Conservation (phyloP, 306 rosid genomes). For the Glycine soja region DNA sequence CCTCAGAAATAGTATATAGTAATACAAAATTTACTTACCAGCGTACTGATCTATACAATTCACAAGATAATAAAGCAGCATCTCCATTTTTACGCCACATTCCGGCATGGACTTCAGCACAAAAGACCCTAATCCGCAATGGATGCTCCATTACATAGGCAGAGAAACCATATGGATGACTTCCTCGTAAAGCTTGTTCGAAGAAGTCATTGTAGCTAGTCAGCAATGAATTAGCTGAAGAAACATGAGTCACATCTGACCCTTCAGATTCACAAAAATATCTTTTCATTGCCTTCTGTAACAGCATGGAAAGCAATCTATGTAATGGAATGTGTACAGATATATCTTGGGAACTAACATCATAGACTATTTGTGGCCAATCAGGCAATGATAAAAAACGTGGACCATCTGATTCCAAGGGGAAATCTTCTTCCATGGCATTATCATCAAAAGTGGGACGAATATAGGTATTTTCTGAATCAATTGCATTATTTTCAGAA, state of each 20-base stretch:
- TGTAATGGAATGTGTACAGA: constrained; percentile 91
- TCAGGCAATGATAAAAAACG: constrained; percentile 70
- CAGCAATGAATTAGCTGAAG: constrained; percentile 51
- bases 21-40: constrained; percentile 68
- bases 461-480: constrained; percentile 47
- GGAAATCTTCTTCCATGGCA: constrained; percentile 70
- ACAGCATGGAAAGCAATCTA: constrained; percentile 84
- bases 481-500: constrained; percentile 56
- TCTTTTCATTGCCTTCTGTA: constrained; percentile 75
- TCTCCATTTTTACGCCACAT: constrained; percentile 98
- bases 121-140: constrained; percentile 87
- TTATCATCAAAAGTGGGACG: constrained; percentile 52
- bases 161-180: constrained; percentile 94
- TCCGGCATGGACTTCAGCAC: constrained; percentile 96
- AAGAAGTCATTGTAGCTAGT: constrained; percentile 68
- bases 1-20: constrained; percentile 38
- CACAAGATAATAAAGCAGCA: constrained; percentile 78
- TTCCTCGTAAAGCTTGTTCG: constrained; percentile 74
- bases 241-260: constrained; percentile 51
- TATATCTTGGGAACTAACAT: constrained; percentile 87
- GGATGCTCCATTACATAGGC: constrained; percentile 96
- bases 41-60: constrained; percentile 82
- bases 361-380: constrained; percentile 88
- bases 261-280: constrained; percentile 68
- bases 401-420: constrained; percentile 62